These are phyloP conservation scores for Phytopythium oedochilum DNA, from an alignment of 352 stramenopile genomes.

Conservation along the genomic window DNA sequence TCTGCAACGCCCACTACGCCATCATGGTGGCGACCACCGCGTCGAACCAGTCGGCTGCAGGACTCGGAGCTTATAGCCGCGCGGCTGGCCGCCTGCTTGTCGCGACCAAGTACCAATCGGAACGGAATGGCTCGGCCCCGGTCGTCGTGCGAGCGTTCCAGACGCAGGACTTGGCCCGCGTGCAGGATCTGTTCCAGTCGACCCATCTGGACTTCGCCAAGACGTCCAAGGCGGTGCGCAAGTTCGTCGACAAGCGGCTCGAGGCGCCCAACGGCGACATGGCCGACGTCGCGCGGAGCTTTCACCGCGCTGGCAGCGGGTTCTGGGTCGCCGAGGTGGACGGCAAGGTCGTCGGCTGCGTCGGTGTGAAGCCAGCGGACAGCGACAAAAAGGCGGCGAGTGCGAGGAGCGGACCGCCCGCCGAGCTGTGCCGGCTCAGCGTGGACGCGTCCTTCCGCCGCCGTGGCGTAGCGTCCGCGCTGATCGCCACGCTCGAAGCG, in stretches of 20 bases:
- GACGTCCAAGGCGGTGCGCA: conserved; percentile 52
- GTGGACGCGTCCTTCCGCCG: conserved; percentile 36
- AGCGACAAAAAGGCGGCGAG: background rate
- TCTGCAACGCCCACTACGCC: conserved; percentile 68
- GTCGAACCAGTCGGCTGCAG: conserved; percentile 9
- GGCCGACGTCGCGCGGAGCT: conserved; percentile 37
- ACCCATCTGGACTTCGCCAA: conserved; percentile 48
- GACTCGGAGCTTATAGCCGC: background rate
- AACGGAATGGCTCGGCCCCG: background rate
- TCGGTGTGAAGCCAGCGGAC: conserved; percentile 41
- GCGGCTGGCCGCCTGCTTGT: background rate
- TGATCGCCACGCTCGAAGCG: conserved; percentile 37
- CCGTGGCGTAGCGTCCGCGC: conserved; percentile 35
- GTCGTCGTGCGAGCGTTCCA: conserved; percentile 50
- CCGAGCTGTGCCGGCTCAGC: conserved; percentile 60
- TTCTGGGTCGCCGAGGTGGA: conserved; percentile 60
- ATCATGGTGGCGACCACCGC: conserved; percentile 49
- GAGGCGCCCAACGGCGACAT: conserved; percentile 40
- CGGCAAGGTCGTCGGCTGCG: conserved; percentile 42
- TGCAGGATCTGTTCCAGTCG: conserved; percentile 56
- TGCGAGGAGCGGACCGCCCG: conserved; percentile 3
- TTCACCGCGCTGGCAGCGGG: conserved; percentile 20
- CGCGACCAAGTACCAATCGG: background rate
- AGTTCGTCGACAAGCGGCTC: conserved; percentile 62
- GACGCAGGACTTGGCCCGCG: conserved; percentile 25